phyloP scores from a whole-genome alignment of 306 rosid species.

The Parietaria judaica region DNA sequence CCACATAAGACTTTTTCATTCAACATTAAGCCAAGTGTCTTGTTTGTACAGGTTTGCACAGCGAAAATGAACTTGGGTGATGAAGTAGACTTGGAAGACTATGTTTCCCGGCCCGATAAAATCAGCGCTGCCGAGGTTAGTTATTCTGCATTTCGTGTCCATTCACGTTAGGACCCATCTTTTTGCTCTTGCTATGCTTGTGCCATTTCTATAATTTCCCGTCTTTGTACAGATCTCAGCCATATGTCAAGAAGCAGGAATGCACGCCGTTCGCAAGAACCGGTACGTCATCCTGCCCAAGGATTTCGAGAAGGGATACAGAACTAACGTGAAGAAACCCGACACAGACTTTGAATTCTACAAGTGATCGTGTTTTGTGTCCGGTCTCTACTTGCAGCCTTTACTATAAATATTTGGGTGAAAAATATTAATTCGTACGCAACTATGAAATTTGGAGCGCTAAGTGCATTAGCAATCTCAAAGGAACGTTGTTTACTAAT shows the following conservation, averaged over 20 bases:
- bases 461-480: too few species aligned
- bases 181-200: background rate
- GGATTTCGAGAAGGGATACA: constrained; percentile 97
- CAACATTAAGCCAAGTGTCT: background rate
- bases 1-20: too few species aligned
- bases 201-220: background rate
- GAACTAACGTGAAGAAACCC: constrained; percentile 96
- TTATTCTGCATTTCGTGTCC: constrained; percentile 12
- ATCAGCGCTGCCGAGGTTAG: constrained; percentile 99
- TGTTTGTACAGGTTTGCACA: constrained; percentile 73
- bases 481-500: too few species aligned
- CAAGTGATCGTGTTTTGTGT: constrained; percentile 31
- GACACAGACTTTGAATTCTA: constrained; percentile 98
- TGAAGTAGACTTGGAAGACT: constrained; percentile 95
- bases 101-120: constrained; percentile 98
- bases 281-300: constrained; percentile 90
- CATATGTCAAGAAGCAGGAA: constrained; percentile 98
- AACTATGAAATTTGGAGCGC: too few species aligned
- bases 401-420: too few species aligned
- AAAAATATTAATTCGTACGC: too few species aligned
- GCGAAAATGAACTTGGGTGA: constrained; percentile 97
- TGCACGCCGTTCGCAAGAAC: constrained; percentile 98
- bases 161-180: background rate
- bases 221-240: constrained; percentile 63
- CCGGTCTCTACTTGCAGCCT: too few species aligned